Evolutionary conservation across 1,284 basidiomycete species (phyloP), one percentile per base, ranked within the genome.

Genomic region (Afroboletus lepidellus): DNA sequence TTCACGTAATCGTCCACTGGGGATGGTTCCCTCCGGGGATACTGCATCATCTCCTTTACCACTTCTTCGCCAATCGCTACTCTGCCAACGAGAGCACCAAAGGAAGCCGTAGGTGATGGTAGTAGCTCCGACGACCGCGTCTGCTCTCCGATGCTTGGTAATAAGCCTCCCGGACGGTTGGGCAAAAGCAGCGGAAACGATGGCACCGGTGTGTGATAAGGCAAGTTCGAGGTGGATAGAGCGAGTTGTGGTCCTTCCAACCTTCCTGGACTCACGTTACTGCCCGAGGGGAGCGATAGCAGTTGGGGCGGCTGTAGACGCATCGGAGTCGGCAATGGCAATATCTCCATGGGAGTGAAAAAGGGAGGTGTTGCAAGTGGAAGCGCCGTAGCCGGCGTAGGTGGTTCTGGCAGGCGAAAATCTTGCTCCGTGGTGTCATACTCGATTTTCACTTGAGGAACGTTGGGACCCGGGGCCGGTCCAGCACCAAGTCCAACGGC

Each of bases 1-100:
- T 98, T 97, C 71, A 97, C 87, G 67, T 98, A 98, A 65, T 97
- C 94, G 51, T 91, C 89, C 48, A 81, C 80, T 15, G 67, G 64
- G 12, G 61, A 67, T 3, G 57, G 49, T 30, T 55, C 58, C 41
- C 50, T 46, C 29, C 46, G 55, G 21, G 15, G 30, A 33, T 32
- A 36, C 16, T 24, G 46, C 20, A 27, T 48, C n/a, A 18, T 29
- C 24, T 46, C 30, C 13, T 21, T 41, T n/a, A 2, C 47, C 9
- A 11, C 33, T 29, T 51, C 54, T 7, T 20, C 38, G 2, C 34
- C 23, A 21, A n/a, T n/a, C 16, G 9, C 49, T 2, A 27, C 12
- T 29, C 24, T 21, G 33, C 43, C 11, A 2, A 25, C 6, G 23
- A 37, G 20, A 9, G 16, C n/a, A 16, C 38, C 32, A 27, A 41